Evolutionary conservation across 805 yeast species (phyloP).

Genomic region (Myxozyma geophila): DNA sequence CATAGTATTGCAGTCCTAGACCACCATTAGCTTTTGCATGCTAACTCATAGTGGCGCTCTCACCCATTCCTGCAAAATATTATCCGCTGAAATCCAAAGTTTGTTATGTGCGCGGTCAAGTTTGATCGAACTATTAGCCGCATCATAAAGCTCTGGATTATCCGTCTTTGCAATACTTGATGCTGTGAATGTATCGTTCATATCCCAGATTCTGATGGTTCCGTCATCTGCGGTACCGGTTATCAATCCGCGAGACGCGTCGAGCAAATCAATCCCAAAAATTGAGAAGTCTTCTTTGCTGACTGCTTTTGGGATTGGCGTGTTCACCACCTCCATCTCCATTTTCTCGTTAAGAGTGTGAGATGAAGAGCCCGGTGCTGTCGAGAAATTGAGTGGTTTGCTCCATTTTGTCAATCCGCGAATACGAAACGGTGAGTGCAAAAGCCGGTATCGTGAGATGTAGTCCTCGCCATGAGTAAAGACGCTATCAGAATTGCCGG

Average conservation of each 20-base stretch:
- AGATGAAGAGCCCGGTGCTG: neutral
- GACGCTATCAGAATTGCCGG: neutral
- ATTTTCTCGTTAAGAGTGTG: neutral
- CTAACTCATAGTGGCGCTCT: neutral
- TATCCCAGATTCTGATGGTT: slow-evolving; percentile 24
- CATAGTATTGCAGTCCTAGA: slow-evolving; percentile 20
- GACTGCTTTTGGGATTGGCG: neutral
- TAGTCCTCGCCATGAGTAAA: slow-evolving; percentile 25
- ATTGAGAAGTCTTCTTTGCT: slow-evolving; percentile 2
- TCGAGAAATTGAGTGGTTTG: too few relatives aligned
- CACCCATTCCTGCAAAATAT: slow-evolving; percentile 32
- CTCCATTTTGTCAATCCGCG: slow-evolving; percentile 15
- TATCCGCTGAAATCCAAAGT: slow-evolving; percentile 30
- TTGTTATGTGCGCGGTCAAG: slow-evolving; percentile 5
- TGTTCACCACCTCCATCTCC: neutral
- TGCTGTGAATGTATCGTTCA: slow-evolving; percentile 1
- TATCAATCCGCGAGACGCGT: slow-evolving; percentile 13
- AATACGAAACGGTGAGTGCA: slow-evolving; percentile 21
- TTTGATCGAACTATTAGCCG: slow-evolving; percentile 11
- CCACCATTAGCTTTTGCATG: neutral
- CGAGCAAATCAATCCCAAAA: slow-evolving; percentile 20
- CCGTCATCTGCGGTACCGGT: slow-evolving; percentile 30
- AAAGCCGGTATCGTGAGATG: slow-evolving; percentile 17
- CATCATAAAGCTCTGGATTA: slow-evolving; percentile 6
- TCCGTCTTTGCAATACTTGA: slow-evolving; percentile 12